Evolutionary conservation across 495 filamentous ascomycete genomes (phyloP).

Genomic region (Gamarada debralockiae): DNA sequence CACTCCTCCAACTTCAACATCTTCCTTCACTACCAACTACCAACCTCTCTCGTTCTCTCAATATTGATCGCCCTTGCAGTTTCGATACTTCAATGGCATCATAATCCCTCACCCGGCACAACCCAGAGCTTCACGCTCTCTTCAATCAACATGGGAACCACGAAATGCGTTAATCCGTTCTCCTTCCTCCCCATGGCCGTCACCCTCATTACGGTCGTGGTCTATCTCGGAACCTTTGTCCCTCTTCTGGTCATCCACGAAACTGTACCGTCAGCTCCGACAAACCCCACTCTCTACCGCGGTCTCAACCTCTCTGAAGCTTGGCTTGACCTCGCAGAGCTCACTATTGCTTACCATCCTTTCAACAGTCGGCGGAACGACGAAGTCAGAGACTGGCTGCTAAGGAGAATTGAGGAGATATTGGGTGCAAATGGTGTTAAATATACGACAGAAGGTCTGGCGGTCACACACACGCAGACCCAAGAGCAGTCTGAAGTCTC

Average conservation of each 20-base stretch:
- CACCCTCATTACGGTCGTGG: conserved; percentile 63
- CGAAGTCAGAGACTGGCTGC: conserved; percentile 70
- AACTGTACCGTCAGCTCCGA: conserved; percentile 66
- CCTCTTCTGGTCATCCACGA: conserved; percentile 71
- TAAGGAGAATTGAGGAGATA: conserved; percentile 66
- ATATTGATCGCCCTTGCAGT: too few species aligned
- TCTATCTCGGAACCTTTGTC: conserved; percentile 67
- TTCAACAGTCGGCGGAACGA: conserved; percentile 86
- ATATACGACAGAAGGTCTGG: conserved; percentile 3
- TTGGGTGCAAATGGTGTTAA: conserved; percentile 47
- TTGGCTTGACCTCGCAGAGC: conserved; percentile 74
- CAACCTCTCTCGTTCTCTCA: too few species aligned
- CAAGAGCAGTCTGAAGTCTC: neutral
- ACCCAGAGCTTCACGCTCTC: neutral
- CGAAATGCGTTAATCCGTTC: conserved; percentile 41
- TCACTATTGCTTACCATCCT: conserved; percentile 79
- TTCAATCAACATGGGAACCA: conserved; percentile 14
- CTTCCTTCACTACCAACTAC: too few species aligned
- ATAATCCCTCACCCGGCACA: neutral
- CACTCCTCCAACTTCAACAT: too few species aligned
- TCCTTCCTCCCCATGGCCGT: conserved; percentile 60
- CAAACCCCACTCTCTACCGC: conserved; percentile 44
- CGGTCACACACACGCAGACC: too few species aligned
- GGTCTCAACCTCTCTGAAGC: conserved; percentile 78
- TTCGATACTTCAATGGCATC: too few species aligned